Conservation (phyloP, 345 rosid species). For the Streptanthus diversifolius region DNA sequence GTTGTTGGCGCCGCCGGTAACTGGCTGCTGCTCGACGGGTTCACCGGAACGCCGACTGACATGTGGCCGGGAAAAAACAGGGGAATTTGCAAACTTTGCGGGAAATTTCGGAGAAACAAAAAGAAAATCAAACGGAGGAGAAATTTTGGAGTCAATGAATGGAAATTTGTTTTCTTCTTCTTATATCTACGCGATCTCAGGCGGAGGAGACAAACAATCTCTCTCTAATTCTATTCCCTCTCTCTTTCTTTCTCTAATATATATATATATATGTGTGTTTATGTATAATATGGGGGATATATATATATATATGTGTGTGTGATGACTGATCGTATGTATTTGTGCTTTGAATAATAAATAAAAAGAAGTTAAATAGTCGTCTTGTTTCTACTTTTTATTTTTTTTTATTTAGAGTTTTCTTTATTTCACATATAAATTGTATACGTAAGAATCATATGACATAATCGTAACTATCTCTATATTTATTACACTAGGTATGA, state of each 20-base stretch:
- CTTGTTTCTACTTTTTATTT: neutral
- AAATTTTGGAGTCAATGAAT: neutral
- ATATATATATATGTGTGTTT: conserved; percentile 4
- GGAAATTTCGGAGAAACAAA: neutral
- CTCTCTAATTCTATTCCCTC: conserved; percentile 12
- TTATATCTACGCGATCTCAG: conserved; percentile 22
- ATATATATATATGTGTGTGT: too few species aligned
- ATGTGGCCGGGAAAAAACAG: conserved; percentile 33
- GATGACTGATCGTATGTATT: neutral
- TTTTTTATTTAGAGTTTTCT: neutral
- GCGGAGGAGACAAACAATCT: conserved; percentile 26
- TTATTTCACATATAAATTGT: neutral
- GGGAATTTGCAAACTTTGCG: neutral
- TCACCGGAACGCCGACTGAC: conserved; percentile 54
- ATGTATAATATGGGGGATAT: neutral
- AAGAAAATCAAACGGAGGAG: neutral
- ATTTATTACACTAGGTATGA: too few species aligned
- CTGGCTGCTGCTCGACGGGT: conserved; percentile 49
- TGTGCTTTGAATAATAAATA: neutral
- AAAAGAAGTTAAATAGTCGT: neutral
- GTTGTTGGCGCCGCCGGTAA: conserved; percentile 45
- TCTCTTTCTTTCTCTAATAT: neutral
- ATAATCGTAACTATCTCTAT: too few species aligned
- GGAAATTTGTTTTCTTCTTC: too few species aligned
- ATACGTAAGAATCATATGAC: too few species aligned